Evolutionary conservation across 208 protist species (phyloP), one percentile per base, ranked within the genome.

Genomic region (Acanthamoeba triangularis): DNA sequence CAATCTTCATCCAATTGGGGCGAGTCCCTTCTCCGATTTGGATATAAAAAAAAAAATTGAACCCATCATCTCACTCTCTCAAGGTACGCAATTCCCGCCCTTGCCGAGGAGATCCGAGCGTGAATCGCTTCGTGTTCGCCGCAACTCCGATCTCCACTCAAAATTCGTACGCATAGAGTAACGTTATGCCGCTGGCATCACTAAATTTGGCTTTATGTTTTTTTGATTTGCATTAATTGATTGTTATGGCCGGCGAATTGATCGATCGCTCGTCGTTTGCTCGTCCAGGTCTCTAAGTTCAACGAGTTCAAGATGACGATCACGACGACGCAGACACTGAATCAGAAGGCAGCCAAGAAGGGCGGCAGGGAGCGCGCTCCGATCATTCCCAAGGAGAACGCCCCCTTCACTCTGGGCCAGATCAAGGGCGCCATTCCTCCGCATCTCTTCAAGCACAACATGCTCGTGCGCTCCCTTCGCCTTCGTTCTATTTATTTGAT

Each of bases 381-480:
- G 61, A 72, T 72, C 88, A 8, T 72, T 35, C 44, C 41, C 28
- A 94, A 94, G 67, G 23, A 6, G 5, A 72, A 72, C n/a, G 7
- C 72, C 11, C 92, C 92, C 28, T 95, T 95, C 72, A 95, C 67
- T 1, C 44, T 95, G 67, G 33, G 37, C 28, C 49, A 95, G 11
- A 16, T 95, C 49, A 95, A 92, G 93, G 28, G 23, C 25, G 90
- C 90, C 90, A 97, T 97, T 88, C 96, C 96, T n/a, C 13, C 76
- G 37, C 80, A 96, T 65, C 76, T 30, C 96, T 97, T 97, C 91
- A 14, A 96, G 85, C 96, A 76, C 90, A 87, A 52, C 47, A 30
- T 90, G 13, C 82, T 65, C 7, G 88, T 78, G 67, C 84, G 16
- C 37, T 44, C n/a, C 8, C 13, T 10, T 90, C 94, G n/a, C 28